Evolutionary conservation across 2,329 filamentous ascomycete genomes (phyloP).

Genomic region (Neocatenulostroma microsporum): DNA sequence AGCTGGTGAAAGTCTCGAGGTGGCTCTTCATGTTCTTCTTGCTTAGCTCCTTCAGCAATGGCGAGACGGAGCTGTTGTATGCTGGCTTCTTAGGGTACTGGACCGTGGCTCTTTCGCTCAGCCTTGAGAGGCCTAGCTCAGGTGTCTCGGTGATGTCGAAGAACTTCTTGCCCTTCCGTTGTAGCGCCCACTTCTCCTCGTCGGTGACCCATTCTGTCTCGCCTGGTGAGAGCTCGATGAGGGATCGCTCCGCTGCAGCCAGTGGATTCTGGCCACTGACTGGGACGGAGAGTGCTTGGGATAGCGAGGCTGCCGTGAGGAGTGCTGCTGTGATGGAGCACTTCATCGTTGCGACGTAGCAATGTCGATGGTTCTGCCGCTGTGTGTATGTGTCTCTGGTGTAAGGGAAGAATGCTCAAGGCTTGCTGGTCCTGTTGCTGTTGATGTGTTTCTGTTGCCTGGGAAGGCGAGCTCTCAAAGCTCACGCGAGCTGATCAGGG

Average conservation of each 20-base stretch:
- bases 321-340: conserved; percentile 1
- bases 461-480: no score
- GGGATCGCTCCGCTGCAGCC: conserved; percentile 47
- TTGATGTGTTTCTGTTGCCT: no score
- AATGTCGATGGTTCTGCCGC: neutral
- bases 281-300: conserved; percentile 11
- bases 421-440: no score
- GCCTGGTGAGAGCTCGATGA: conserved; percentile 79
- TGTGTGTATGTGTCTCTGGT: neutral
- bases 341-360: conserved; percentile 9
- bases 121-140: conserved; percentile 32
- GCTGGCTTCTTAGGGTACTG: conserved; percentile 60
- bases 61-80: conserved; percentile 58
- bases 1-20: conserved; percentile 68
- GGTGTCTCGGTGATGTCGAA: conserved; percentile 83
- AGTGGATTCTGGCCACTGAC: conserved; percentile 22
- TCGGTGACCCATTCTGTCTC: conserved; percentile 83
- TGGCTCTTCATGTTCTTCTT: conserved; percentile 71
- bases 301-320: conserved; percentile 9
- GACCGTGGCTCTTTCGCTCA: conserved; percentile 36
- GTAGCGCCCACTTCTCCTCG: conserved; percentile 88
- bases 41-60: conserved; percentile 60
- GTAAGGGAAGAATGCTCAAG: no score
- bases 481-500: no score
- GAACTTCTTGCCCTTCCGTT: conserved; percentile 73